A percentile compares a stretch with the other conserved stretches of the same genome.
Evolutionary conservation across 2,329 filamentous ascomycete genomes (phyloP).

Genomic region (Myriosclerotinia curreyana): DNA sequence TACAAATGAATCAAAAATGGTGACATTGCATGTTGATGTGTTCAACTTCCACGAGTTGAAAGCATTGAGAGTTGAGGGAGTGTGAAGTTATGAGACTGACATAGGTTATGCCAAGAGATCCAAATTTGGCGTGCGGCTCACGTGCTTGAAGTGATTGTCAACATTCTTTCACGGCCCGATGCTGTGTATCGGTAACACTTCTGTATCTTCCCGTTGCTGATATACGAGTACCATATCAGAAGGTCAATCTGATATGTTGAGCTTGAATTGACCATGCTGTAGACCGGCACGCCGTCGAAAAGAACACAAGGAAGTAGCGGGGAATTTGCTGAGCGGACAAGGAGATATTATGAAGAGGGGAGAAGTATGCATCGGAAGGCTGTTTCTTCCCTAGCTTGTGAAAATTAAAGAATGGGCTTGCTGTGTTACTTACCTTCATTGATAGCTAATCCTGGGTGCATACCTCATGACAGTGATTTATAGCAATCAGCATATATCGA

Average conservation of each 20-base stretch:
- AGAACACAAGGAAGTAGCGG: background rate
- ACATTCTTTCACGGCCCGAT: background rate
- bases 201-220: background rate
- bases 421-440: background rate
- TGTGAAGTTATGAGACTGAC: background rate
- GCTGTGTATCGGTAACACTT: background rate
- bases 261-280: background rate
- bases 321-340: background rate
- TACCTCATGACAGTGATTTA: background rate
- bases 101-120: background rate
- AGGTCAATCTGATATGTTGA: background rate
- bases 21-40: background rate
- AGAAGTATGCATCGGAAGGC: background rate
- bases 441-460: background rate
- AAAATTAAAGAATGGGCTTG: background rate
- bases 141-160: background rate
- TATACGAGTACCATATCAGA: background rate
- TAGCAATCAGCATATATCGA: too few species aligned
- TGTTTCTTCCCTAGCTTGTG: background rate
- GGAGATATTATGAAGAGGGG: background rate
- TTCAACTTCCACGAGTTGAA: background rate
- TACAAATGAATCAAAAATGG: background rate
- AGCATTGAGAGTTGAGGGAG: background rate
- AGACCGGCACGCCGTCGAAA: background rate
- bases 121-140: background rate